Percentiles rank a stretch among this genome's conserved stretches.
phyloP scores from a whole-genome alignment of 805 yeast species.

The Ogataea populi-albae region DNA sequence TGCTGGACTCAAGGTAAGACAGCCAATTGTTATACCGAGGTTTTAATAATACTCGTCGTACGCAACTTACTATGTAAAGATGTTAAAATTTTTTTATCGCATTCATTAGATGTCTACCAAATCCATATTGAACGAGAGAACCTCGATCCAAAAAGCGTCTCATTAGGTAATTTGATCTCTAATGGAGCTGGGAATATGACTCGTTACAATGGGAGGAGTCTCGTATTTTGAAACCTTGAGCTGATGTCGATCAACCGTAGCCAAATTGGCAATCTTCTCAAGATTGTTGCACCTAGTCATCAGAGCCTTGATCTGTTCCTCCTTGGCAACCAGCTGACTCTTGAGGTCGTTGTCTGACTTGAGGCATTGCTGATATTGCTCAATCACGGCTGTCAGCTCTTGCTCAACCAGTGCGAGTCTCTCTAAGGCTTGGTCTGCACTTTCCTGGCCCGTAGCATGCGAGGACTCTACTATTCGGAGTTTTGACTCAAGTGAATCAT shows the following conservation, averaged over 20 bases:
- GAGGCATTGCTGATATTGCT: slow-evolving; percentile 1
- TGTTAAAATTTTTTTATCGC: no score
- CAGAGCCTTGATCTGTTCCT: slow-evolving; percentile 4
- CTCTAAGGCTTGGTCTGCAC: slow-evolving; percentile 21
- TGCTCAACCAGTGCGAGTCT: slow-evolving; percentile 24
- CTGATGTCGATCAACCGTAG: slow-evolving; percentile 19
- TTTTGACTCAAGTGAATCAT: slow-evolving; percentile 24
- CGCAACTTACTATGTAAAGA: no score
- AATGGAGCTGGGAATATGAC: no score
- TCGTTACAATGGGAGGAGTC: slow-evolving; percentile 24
- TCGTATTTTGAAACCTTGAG: slow-evolving; percentile 23
- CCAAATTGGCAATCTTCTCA: slow-evolving; percentile 22
- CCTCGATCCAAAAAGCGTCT: no score
- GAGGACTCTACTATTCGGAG: slow-evolving; percentile 17
- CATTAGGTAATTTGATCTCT: no score
- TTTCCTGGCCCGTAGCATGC: slow-evolving; percentile 11
- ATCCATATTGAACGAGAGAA: no score
- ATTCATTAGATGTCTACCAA: no score
- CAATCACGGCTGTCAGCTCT: slow-evolving; percentile 11
- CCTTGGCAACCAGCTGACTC: slow-evolving; percentile 3
- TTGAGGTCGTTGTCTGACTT: not conserved
- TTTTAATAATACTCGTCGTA: no score
- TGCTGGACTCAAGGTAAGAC: no score
- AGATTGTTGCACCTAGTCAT: slow-evolving; percentile 13
- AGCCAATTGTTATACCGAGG: no score